phyloP scores from a whole-genome alignment of 495 filamentous ascomycete species.

The Aspergillus nidulans region DNA sequence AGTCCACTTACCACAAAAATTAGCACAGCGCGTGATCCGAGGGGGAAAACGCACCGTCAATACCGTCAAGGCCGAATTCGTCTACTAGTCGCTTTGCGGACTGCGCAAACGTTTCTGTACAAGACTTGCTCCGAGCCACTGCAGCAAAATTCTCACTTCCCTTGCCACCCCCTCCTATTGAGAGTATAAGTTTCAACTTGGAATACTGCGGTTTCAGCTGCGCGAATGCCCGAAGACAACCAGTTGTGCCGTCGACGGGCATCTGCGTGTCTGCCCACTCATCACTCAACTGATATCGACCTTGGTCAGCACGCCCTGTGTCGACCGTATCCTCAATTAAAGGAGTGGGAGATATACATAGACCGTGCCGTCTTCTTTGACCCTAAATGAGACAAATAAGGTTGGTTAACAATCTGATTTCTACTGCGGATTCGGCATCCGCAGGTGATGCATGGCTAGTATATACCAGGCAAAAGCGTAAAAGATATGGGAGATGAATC shows the following conservation, averaged over 20 bases:
- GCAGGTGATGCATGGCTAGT: conserved; percentile 12
- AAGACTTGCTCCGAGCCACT: conserved; percentile 58
- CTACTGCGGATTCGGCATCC: conserved; percentile 7
- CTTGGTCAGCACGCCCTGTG: conserved; percentile 17
- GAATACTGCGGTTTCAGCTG: conserved; percentile 69
- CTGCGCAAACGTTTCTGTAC: conserved; percentile 66
- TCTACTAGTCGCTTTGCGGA: conserved; percentile 69
- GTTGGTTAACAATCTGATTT: conserved; percentile 25
- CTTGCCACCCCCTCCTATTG: conserved; percentile 77
- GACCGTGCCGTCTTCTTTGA: conserved; percentile 73
- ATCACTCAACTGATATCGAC: conserved; percentile 66
- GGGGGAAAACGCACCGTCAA: conserved; percentile 61
- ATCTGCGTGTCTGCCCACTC: conserved; percentile 80
- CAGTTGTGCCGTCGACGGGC: conserved; percentile 70
- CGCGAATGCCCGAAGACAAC: conserved; percentile 71
- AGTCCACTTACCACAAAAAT: conserved; percentile 60
- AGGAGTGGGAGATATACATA: conserved; percentile 53
- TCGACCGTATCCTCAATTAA: background rate
- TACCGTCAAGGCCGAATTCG: conserved; percentile 73
- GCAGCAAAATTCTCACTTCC: conserved; percentile 74
- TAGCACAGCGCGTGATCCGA: background rate
- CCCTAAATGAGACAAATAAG: conserved; percentile 45
- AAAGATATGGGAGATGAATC: conserved; percentile 71
- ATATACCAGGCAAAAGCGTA: conserved; percentile 78
- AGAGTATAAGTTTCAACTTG: conserved; percentile 76